Evolutionary conservation across 257 asterid species (phyloP).

Genomic region (Linaria vulgaris): DNA sequence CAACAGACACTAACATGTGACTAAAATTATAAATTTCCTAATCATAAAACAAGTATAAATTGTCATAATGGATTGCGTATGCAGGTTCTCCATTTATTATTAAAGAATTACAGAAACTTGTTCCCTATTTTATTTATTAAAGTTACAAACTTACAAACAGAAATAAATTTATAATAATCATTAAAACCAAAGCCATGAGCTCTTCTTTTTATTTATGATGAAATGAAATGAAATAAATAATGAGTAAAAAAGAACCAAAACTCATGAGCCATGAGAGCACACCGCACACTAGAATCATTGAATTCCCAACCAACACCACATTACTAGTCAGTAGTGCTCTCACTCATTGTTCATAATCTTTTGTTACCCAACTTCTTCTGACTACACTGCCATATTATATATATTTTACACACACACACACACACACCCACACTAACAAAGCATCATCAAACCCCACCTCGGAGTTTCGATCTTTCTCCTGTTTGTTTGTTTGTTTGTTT

Average conservation of each 20-base stretch:
- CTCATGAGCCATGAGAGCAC: conserved; percentile 25
- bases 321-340: no score
- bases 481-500: conserved; percentile 21
- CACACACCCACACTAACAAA: conserved; percentile 18
- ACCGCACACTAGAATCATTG: conserved; percentile 35
- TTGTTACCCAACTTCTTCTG: conserved; percentile 43
- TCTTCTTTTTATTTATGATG: no score
- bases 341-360: conserved; percentile 26
- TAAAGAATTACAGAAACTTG: background rate
- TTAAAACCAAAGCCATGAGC: no score
- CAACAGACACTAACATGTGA: no score
- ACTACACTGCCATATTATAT: conserved; percentile 29
- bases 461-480: no score
- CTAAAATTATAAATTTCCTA: no score
- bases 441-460: conserved; percentile 18
- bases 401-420: conserved; percentile 18
- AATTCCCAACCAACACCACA: conserved; percentile 38
- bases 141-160: background rate
- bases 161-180: background rate
- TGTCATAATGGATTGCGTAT: no score
- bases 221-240: no score
- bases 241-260: conserved; percentile 12
- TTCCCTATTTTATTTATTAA: background rate
- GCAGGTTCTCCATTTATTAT: no score
- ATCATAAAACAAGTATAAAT: no score